Base-by-base conservation (phyloP, 192 early-diverging fungal species). In the Coemansia sp. region DNA sequence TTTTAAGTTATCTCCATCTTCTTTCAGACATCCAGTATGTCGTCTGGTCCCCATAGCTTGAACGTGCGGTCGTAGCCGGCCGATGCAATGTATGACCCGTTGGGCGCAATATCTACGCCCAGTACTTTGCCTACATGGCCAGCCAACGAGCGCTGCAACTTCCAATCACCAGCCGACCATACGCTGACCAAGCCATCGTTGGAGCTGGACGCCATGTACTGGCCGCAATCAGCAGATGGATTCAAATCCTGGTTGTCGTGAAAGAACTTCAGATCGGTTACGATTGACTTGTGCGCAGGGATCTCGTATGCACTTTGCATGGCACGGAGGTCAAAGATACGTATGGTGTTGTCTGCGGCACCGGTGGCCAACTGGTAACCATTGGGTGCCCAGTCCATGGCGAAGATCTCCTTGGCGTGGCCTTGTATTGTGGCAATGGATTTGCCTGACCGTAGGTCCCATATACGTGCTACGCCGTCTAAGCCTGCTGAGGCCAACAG, bases 91-190 rank as follows among this genome's bases (percentile, higher is more conserved):
- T 82, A 95, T 46, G 80, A 76, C 28, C 90, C 88, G 71, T 98
- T 84, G 64, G 59, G 15, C 3, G 48, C 85, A 20, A 97, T 75
- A 68, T 98, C 96, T 11, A 92, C 71, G 38, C 87, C 76, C 80
- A 91, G 90, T 1, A 99, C 89, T 60, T 92, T 94, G 46, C 89
- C 88, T 35, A 92, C 88, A 47, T 95, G 83, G 0, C 94, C 95
- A 14, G 85, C 78, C 42, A 99, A 75, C 29, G 83, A 86, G 56
- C 90, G 92, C 47, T 95, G 71, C 40, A 92, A 81, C 63, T 90
- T 93, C 81, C 85, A 99, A 62, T 97, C 94, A 32, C 94, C 96
- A 13, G 85, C 87, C 20, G 87, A 87, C 90, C 92, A 99, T 5
- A 99, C 64, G 61, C 93, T 99, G 38, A 93, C 80, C 7, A 89